A percentile compares a stretch with the other conserved stretches of the same genome.
Evolutionary conservation across 1,284 basidiomycete genomes (phyloP).

Genomic region (Ceratobasidium theobromae): DNA sequence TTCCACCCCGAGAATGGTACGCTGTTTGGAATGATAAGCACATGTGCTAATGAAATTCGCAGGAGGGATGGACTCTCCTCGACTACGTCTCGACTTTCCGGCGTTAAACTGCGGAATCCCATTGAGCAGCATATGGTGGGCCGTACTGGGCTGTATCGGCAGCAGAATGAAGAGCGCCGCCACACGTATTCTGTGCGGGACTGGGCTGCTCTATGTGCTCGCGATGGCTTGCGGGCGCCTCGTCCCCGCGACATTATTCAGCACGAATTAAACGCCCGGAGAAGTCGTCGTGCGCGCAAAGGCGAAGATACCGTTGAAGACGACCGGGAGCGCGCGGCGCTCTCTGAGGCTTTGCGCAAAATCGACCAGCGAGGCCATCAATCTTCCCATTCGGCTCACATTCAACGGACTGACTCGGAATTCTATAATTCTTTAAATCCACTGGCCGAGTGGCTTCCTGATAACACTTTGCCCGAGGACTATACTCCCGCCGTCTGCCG

Average conservation of each 20-base stretch:
- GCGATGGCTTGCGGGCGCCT: constrained; percentile 46
- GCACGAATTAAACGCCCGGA: constrained; percentile 37
- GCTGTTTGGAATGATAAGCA: constrained; percentile 40
- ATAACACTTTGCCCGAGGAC: constrained; percentile 65
- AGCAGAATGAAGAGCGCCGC: constrained; percentile 88
- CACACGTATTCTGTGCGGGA: constrained; percentile 79
- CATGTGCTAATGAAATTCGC: constrained; percentile 4
- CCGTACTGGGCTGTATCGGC: constrained; percentile 80
- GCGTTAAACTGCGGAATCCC: constrained; percentile 75
- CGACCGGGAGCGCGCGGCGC: constrained; percentile 11
- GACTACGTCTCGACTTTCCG: constrained; percentile 63
- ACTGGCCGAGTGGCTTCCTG: constrained; percentile 73
- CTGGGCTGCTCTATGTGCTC: constrained; percentile 80
- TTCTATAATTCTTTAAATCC: constrained; percentile 75
- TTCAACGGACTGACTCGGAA: constrained; percentile 43
- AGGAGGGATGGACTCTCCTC: constrained; percentile 75
- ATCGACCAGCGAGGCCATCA: neutral
- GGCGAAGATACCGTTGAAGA: constrained; percentile 41
- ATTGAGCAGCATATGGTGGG: constrained; percentile 93
- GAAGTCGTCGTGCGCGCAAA: constrained; percentile 40
- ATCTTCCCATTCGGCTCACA: neutral
- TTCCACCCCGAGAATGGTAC: constrained; percentile 91
- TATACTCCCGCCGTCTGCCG: constrained; percentile 86
- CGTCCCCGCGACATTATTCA: constrained; percentile 27
- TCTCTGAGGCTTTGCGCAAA: neutral